Percentiles rank a stretch among this genome's conserved stretches.
Conservation (phyloP, 768 basidiomycete genomes). For the Udeniomyces megalosporus region DNA sequence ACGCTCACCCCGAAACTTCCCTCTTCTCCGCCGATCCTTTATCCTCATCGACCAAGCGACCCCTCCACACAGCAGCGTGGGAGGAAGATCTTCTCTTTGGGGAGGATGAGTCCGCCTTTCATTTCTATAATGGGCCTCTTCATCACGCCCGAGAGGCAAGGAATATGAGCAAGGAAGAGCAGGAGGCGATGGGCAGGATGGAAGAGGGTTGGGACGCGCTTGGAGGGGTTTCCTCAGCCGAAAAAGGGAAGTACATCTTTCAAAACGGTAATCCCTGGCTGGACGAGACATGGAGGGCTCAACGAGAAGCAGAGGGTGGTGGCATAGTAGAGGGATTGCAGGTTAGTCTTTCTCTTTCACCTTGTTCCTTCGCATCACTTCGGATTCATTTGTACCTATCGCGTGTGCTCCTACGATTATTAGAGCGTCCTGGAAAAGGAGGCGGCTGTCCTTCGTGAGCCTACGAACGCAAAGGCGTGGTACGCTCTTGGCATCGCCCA, state of each 20-base stretch:
- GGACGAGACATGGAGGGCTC: conserved; percentile 26
- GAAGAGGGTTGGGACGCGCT: conserved; percentile 68
- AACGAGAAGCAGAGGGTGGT: neutral
- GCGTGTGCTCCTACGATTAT: neutral
- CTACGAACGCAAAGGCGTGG: conserved; percentile 59
- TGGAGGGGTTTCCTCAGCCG: conserved; percentile 53
- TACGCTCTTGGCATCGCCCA: conserved; percentile 87
- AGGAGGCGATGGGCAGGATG: conserved; percentile 45
- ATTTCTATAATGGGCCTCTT: conserved; percentile 4
- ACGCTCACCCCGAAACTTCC: neutral
- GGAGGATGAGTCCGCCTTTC: conserved; percentile 17
- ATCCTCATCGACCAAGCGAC: neutral
- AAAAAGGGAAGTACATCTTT: conserved; percentile 43
- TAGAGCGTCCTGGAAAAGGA: conserved; percentile 83
- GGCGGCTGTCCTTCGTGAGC: conserved; percentile 67
- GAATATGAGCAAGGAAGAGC: neutral
- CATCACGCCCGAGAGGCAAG: neutral
- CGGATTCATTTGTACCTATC: too few species aligned
- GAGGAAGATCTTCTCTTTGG: neutral
- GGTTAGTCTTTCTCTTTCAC: neutral
- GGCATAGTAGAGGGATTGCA: neutral
- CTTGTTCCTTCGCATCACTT: too few species aligned
- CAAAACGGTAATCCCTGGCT: conserved; percentile 65
- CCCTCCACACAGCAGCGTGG: neutral
- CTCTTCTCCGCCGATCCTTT: neutral